Base-by-base conservation (phyloP, 495 filamentous ascomycete species). In the Penicillium canariense region DNA sequence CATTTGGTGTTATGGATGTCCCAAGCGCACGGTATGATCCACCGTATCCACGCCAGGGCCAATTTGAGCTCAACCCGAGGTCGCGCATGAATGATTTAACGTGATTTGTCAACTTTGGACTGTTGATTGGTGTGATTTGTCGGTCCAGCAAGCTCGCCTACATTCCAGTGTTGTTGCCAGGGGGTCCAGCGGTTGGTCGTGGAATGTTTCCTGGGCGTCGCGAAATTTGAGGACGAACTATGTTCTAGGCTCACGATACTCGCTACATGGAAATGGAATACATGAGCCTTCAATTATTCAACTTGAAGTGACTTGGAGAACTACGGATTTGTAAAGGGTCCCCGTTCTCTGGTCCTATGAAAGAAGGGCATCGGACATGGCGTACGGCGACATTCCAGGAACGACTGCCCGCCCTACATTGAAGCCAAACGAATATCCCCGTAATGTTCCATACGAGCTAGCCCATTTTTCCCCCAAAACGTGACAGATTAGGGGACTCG, bases 111-210 rank as follows among this genome's bases (percentile, higher is more conserved):
- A 7, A 14, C 36, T 22, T 11, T 18, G 28, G 9, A 5, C n/a
- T 47, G 4, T 26, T 50, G 12, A 66, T 68, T 68, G 62, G 62
- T 23, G 39, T 32, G 9, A 35, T 1, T 5, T 14, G 30, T 26
- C 7, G 12, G 22, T 15, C 11, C 23, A 9, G 36, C 51, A 10
- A 22, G 50, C 14, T 55, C 27, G 48, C 39, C 17, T 58, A 36
- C 65, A 68, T 68, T 68, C 65, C 59, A 27, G 18, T 15, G 5
- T 40, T 27, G 62, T 68, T 68, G 65, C 63, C 65, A 63, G 52
- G 65, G 65, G 39, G 15, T 36, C 18, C 28, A 10, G 45, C 12
- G 17, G 56, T 5, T 50, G 56, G 49, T 52, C 56, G 14, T 18
- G 54, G 65, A 68, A 68, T 68, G 62, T 44, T 36, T 17, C 10